Conservation (phyloP, 805 yeast species). For the Candida ipomoeae region DNA sequence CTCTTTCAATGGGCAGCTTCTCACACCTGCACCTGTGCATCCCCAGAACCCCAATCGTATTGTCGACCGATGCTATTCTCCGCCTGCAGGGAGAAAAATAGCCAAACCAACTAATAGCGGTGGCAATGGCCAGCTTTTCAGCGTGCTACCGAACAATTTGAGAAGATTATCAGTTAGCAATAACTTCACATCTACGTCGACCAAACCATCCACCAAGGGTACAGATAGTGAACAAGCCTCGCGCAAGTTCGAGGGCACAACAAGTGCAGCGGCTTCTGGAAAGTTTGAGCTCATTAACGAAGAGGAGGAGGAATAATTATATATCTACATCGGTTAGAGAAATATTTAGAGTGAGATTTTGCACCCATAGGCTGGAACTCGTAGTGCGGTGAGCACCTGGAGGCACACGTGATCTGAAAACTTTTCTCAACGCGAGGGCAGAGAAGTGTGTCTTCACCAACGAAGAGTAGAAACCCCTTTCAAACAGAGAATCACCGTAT, state of each 20-base stretch:
- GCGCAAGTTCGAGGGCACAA: conserved; percentile 1
- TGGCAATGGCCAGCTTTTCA: not conserved
- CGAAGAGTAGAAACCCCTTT: conserved; percentile 3
- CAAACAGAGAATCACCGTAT: conserved; percentile 4
- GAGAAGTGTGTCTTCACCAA: conserved; percentile 2
- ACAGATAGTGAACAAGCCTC: not conserved
- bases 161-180: not conserved
- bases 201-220: not conserved
- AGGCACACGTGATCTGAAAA: conserved; percentile 18
- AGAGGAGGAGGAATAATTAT: conserved; percentile 4
- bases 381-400: not conserved
- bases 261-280: not conserved
- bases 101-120: not conserved
- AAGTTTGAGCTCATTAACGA: conserved; percentile 3
- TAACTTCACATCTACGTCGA: not conserved
- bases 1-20: conserved; percentile 3
- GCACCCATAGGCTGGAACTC: conserved; percentile 8
- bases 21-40: conserved; percentile 8
- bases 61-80: conserved; percentile 1
- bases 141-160: not conserved
- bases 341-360: conserved; percentile 2
- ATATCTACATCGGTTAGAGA: not conserved
- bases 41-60: conserved; percentile 3
- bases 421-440: conserved; percentile 16
- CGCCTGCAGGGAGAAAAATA: conserved; percentile 1